Evolutionary conservation across 352 stramenopile genomes (phyloP).

Genomic region (Pythium oligandrum): DNA sequence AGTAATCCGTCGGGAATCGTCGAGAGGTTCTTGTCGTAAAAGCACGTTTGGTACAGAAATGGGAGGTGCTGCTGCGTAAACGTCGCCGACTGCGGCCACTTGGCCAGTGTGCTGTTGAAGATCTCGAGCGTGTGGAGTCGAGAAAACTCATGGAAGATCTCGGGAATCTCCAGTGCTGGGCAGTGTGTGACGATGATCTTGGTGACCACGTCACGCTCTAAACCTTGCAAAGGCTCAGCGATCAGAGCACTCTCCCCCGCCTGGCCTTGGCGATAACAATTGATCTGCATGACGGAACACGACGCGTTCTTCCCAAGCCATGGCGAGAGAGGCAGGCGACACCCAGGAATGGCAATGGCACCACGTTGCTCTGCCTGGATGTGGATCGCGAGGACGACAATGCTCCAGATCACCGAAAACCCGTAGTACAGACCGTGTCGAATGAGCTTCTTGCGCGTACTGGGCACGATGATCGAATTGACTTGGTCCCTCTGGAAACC

Average conservation of each 20-base stretch:
- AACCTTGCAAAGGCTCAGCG: not conserved
- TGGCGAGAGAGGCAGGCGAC: constrained; percentile 2
- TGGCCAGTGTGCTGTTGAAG: constrained; percentile 6
- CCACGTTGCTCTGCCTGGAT: not conserved
- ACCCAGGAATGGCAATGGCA: not conserved
- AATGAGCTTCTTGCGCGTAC: not conserved
- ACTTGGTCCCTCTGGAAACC: not conserved
- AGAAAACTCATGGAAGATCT: constrained; percentile 9
- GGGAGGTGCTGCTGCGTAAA: not conserved
- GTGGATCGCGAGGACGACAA: not conserved
- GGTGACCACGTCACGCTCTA: constrained; percentile 6
- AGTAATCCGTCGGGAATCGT: constrained; percentile 4
- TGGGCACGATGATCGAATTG: not conserved
- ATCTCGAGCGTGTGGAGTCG: constrained; percentile 4
- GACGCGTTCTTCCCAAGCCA: constrained; percentile 7
- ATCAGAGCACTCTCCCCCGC: constrained; percentile 3
- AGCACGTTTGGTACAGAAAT: not conserved
- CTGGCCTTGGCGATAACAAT: constrained; percentile 10
- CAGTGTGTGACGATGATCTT: constrained; percentile 15
- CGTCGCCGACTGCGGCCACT: constrained; percentile 1
- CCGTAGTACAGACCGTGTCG: not conserved
- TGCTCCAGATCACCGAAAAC: not conserved
- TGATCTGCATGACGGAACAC: constrained; percentile 14
- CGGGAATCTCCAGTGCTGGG: constrained; percentile 6
- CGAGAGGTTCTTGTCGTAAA: constrained; percentile 2